A percentile compares a stretch with the other conserved stretches of the same genome.
Conservation (phyloP, 2,329 filamentous ascomycete species). For the Cordyceps sp. region DNA sequence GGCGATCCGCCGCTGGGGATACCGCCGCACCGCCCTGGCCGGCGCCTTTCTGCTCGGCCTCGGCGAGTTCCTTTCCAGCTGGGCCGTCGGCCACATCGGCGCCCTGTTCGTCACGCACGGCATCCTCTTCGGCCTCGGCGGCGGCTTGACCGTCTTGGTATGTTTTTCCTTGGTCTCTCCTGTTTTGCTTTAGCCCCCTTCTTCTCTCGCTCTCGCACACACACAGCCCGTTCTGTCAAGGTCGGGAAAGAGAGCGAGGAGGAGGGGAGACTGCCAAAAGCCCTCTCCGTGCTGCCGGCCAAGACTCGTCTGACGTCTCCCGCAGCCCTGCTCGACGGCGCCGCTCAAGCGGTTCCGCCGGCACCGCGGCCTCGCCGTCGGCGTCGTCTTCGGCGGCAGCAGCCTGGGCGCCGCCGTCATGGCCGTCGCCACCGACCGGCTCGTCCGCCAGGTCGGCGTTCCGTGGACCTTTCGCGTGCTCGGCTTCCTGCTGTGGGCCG, state of each 20-base stretch:
- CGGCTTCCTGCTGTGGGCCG: slow-evolving; percentile 10
- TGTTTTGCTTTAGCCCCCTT: not conserved
- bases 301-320: no score
- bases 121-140: slow-evolving; percentile 10
- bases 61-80: slow-evolving; percentile 11
- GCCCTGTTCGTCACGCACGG: slow-evolving; percentile 11
- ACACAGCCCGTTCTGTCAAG: not conserved
- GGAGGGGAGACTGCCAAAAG: no score
- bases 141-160: slow-evolving; percentile 10
- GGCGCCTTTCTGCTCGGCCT: slow-evolving; percentile 10
- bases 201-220: not conserved
- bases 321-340: slow-evolving; percentile 10
- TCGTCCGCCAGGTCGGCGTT: slow-evolving; percentile 8
- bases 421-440: slow-evolving; percentile 7
- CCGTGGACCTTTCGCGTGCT: slow-evolving; percentile 12
- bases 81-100: slow-evolving; percentile 6
- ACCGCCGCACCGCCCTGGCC: slow-evolving; percentile 7
- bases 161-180: not conserved
- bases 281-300: no score
- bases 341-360: slow-evolving; percentile 10
- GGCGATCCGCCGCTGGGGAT: slow-evolving; percentile 8
- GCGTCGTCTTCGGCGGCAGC: slow-evolving; percentile 11
- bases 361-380: slow-evolving; percentile 11
- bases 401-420: slow-evolving; percentile 12
- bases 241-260: no score